Base-by-base conservation (phyloP, 2,329 filamentous ascomycete species). In the Graphilbum fragrans region DNA sequence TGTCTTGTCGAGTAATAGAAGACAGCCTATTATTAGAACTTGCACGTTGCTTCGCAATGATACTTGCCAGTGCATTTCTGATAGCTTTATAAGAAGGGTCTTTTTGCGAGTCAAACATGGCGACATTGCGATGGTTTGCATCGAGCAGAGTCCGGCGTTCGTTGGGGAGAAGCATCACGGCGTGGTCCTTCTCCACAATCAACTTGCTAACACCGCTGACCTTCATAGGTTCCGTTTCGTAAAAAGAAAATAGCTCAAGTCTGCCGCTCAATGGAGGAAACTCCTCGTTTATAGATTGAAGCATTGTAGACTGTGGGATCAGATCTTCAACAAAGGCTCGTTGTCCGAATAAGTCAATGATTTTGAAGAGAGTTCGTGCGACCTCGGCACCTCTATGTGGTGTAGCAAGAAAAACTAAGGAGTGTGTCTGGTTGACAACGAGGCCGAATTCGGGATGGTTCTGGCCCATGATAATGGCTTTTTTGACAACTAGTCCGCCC, bases 351-450 rank as follows among this genome's bases (percentile, higher is more conserved):
- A 27, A 7, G 7, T 27, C 23, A 12, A 27, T 7, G 7, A 27
- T 7, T 27, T 12, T 7, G 1, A 31, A 16, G n/a, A 50, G 6
- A 3, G 48, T 35, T 22, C 53, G 37, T 1, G 60, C 58, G 11
- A 57, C 43, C 7, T 41, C 42, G 5, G 54, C 48, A 1, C 56
- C 56, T 19, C 52, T 49, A 37, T 66, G 62, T 11, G 62, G 62
- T 1, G 60, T 63, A 0, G 53, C 60, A 0, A 65, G 47, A 32
- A 65, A 65, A 21, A 64, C 48, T 0, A 64, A 55, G 1, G 54
- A 49, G 2, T 40, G 41, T 4, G 61, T 46, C 2, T 54, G 45
- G 0, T 47, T 31, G 4, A 50, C 49, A 2, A 60, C 23, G 0
- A 45, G 19, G 2, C 41, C 14, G 38, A 53, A 61, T 2, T 47